Evolutionary conservation across 2,329 filamentous ascomycete genomes (phyloP), one percentile per base, ranked within the genome.

Genomic region (Tolypocladium guangdongense): DNA sequence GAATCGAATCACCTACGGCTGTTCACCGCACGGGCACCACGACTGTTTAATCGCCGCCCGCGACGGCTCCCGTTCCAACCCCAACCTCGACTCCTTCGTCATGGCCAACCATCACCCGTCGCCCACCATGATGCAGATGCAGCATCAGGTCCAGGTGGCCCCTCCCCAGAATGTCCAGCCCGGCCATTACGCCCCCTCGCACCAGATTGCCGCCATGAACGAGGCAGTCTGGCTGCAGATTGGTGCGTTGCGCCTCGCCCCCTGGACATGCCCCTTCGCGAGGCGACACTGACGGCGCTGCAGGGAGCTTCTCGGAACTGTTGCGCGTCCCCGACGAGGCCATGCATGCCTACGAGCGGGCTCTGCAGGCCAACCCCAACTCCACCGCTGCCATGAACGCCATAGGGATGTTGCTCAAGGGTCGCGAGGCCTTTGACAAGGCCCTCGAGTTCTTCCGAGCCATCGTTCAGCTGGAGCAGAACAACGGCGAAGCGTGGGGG

Each of bases 401-500:
- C 56, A 96, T 97, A 59, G 93, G 91, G 55, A 83, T 88, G 68
- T 93, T 97, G 56, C 78, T 96, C 56, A 85, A 95, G 61, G 91
- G 88, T 38, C 89, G 91, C 64, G 93, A 97, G 68, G 88, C 95
- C 46, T 99, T 96, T 63, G 86, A 88, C 46, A 93, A 93, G 66
- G 93, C 93, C 1, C 87, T 96, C 51, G 92, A 97, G 64, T 97
- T 92, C 67, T 78, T 97, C 52, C 86, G 93, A 63, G 88, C 86
- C 57, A 96, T 97, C 55, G 74, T 96, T 52, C 95, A 96, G 71
- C 77, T 97, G 30, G 93, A 99, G 60, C 81, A 78, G 37, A 86
- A 83, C 60, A 96, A 95, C 66, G 93, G 93, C 55, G 93, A 97
- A 69, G 90, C 93, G 46, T 97, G 92, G 93, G 92, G 92, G 49